Percentiles rank a stretch among this genome's conserved stretches.
Evolutionary conservation across 2,329 filamentous ascomycete genomes (phyloP).

Genomic region (Apiospora sp.): DNA sequence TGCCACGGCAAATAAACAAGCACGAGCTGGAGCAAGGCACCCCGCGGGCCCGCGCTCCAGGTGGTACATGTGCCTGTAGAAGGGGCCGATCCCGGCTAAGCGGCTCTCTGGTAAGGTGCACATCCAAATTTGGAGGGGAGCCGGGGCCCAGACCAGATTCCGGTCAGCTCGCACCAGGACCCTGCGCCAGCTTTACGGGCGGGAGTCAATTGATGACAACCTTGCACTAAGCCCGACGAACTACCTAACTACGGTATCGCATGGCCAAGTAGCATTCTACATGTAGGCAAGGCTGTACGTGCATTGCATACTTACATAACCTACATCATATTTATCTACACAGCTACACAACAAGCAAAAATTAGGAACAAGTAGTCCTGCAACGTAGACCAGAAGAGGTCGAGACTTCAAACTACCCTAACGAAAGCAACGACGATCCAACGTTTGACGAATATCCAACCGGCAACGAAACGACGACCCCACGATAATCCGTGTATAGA

Average conservation of each 20-base stretch:
- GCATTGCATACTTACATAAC: neutral
- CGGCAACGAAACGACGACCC: neutral
- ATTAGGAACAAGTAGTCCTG: too few species aligned
- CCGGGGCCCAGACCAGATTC: neutral
- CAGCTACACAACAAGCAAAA: neutral
- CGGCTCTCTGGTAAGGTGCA: conserved; percentile 18
- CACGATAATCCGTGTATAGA: neutral
- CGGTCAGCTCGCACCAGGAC: neutral
- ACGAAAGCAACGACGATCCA: neutral
- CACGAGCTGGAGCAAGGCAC: neutral
- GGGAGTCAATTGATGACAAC: neutral
- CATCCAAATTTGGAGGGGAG: neutral
- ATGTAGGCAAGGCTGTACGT: neutral
- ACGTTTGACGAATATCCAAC: neutral
- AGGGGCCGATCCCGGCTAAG: conserved; percentile 22
- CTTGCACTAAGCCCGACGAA: neutral
- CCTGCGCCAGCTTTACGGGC: neutral
- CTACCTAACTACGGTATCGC: neutral
- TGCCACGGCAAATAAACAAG: neutral
- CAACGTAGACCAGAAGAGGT: neutral
- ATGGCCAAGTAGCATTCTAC: conserved; percentile 4
- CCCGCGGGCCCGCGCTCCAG: neutral
- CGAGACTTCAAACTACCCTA: neutral
- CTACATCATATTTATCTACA: neutral
- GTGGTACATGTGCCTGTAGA: conserved; percentile 10